phyloP scores from a whole-genome alignment of 306 rosid genomes.

The Lupinus albus region DNA sequence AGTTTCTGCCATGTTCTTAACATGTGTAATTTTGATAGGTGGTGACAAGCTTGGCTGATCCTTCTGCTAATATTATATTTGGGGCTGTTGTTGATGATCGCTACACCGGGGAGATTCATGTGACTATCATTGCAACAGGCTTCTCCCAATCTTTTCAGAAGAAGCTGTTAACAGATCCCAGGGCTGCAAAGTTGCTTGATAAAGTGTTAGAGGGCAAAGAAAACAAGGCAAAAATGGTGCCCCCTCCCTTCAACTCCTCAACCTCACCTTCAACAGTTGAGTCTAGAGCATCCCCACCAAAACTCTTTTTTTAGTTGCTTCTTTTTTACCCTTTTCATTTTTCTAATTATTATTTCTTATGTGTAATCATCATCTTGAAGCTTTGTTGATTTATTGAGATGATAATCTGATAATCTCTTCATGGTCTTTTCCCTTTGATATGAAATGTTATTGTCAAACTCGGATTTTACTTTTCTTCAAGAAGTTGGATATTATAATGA shows the following conservation, averaged over 20 bases:
- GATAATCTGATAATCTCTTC: conserved; percentile 8
- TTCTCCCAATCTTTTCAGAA: conserved; percentile 94
- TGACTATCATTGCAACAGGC: conserved; percentile 94
- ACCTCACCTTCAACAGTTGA: conserved; percentile 47
- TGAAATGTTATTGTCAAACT: not conserved
- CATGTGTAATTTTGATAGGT: conserved; percentile 52
- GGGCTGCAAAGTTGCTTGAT: conserved; percentile 74
- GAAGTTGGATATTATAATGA: not conserved
- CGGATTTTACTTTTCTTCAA: not conserved
- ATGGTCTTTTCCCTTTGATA: not conserved
- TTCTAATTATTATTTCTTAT: conserved; percentile 9
- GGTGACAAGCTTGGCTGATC: conserved; percentile 98
- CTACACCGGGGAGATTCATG: conserved; percentile 90
- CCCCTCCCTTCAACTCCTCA: conserved; percentile 57
- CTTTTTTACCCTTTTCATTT: conserved; percentile 5
- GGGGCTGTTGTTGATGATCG: conserved; percentile 99
- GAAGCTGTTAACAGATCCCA: conserved; percentile 85
- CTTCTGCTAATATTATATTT: conserved; percentile 96
- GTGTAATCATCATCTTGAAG: conserved; percentile 45
- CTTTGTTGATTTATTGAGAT: conserved; percentile 39
- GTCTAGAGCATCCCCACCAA: conserved; percentile 62
- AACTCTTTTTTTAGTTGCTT: conserved; percentile 69
- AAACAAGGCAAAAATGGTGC: conserved; percentile 58
- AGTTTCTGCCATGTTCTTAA: conserved; percentile 16
- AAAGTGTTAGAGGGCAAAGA: conserved; percentile 67